Conservation (phyloP, 352 stramenopile species). For the Pythium grandisporangium region DNA sequence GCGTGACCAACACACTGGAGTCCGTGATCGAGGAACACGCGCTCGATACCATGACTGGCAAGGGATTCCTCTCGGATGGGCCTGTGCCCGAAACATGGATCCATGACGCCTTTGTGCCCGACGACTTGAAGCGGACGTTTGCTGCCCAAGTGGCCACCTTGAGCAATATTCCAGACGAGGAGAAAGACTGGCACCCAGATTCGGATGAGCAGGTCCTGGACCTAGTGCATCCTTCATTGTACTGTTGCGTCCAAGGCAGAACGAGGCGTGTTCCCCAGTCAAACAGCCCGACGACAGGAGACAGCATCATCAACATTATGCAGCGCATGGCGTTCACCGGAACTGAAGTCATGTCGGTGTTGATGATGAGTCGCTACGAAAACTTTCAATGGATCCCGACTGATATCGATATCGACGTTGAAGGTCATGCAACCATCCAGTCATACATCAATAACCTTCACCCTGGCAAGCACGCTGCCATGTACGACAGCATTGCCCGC, state of each 20-base stretch:
- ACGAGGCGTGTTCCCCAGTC: conserved; percentile 9
- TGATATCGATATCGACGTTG: conserved; percentile 10
- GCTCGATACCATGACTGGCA: neutral
- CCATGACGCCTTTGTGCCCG: conserved; percentile 18
- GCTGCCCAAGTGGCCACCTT: conserved; percentile 12
- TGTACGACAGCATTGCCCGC: conserved; percentile 15
- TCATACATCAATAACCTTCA: conserved; percentile 34
- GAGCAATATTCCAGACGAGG: conserved; percentile 23
- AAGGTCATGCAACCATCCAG: conserved; percentile 9
- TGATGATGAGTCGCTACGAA: conserved; percentile 6
- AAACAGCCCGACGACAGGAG: neutral
- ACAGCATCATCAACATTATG: conserved; percentile 20
- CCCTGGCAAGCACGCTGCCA: conserved; percentile 4
- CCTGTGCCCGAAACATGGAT: conserved; percentile 25
- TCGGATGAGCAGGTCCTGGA: conserved; percentile 39
- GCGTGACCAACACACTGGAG: conserved; percentile 8
- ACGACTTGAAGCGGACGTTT: conserved; percentile 18
- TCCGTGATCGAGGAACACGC: conserved; percentile 9
- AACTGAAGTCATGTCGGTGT: conserved; percentile 5
- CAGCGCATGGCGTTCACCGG: conserved; percentile 13
- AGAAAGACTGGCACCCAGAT: conserved; percentile 50
- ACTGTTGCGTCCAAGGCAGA: conserved; percentile 34
- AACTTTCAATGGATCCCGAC: conserved; percentile 24
- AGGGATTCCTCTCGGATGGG: conserved; percentile 15
- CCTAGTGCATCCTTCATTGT: conserved; percentile 53